phyloP scores from a whole-genome alignment of 495 filamentous ascomycete genomes.

The Penicillium turbatum region DNA sequence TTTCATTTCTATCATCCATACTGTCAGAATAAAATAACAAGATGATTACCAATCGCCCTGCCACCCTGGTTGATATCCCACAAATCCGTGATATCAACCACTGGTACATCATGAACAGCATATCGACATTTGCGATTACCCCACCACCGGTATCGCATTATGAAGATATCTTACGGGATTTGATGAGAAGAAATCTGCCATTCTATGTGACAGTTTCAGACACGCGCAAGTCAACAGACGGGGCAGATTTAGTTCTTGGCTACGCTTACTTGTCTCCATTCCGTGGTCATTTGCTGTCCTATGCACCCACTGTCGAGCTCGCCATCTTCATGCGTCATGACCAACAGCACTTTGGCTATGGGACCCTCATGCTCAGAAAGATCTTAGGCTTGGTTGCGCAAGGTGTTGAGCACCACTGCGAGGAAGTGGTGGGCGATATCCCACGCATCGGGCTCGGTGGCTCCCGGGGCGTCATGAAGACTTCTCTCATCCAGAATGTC shows the following conservation, averaged over 20 bases:
- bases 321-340: slow-evolving; percentile 27
- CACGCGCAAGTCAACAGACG: background rate
- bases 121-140: slow-evolving; percentile 23
- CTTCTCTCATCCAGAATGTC: slow-evolving; percentile 19
- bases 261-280: slow-evolving; percentile 29
- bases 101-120: slow-evolving; percentile 29
- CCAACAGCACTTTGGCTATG: slow-evolving; percentile 14
- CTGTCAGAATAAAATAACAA: background rate
- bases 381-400: slow-evolving; percentile 8
- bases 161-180: slow-evolving; percentile 13
- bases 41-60: slow-evolving; percentile 16
- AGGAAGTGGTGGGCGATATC: slow-evolving; percentile 4
- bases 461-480: background rate
- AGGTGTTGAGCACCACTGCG: slow-evolving; percentile 5
- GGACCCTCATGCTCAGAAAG: slow-evolving; percentile 14
- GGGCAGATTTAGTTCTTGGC: slow-evolving; percentile 19
- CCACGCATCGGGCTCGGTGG: background rate
- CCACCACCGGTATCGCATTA: slow-evolving; percentile 19
- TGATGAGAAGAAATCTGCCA: slow-evolving; percentile 18
- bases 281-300: slow-evolving; percentile 22
- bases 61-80: slow-evolving; percentile 18
- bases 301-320: slow-evolving; percentile 30
- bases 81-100: slow-evolving; percentile 28
- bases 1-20: background rate
- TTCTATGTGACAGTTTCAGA: slow-evolving; percentile 25